Base-by-base conservation (phyloP, 305 asterid genomes). In the Solanum chacoense region DNA sequence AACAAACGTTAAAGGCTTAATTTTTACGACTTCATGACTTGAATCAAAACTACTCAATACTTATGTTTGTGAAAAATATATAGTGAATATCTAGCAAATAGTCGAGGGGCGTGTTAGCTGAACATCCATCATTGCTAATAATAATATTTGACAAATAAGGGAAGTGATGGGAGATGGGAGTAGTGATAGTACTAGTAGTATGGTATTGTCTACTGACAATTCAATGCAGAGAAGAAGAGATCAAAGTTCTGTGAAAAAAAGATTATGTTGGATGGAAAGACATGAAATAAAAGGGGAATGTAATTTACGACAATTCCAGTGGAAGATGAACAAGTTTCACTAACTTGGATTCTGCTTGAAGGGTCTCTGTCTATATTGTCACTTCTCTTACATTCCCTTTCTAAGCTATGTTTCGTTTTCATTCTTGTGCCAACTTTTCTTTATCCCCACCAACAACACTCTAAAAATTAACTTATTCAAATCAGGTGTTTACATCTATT, bases 221-320 rank as follows among this genome's bases (percentile, higher is more conserved):
- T 74, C 90, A 88, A 55, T 42, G 86, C 32, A 65, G 75, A 79
- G 55, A 77, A 83, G 32, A 35, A 36, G 22, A 7, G 37, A 79
- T 35, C 78, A 89, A 63, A 89, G 78, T 88, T 88, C 20, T 81
- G 74, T 72, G 86, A 79, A 88, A 89, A 85, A 83, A 80, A 84
- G 84, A 88, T 90, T 80, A 73, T 90, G 92, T 89, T 85, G 91
- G 90, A 45, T 81, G 85, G 86, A 40, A 90, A 88, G 76, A 74
- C 88, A 87, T 79, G 86, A 75, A 89, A 75, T 80, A 6, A 31
- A 74, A 74, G 78, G 80, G 87, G 75, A 6, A 80, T 88, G 83
- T 35, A 72, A 65, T 55, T 79, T 32, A 89, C 89, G 88, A 92
- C 93, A 94, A 81, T 93, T 92, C 94, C 89, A 91, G 75, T 65